Conservation (phyloP, 2,329 filamentous ascomycete species). For the Pseudocercospora fuligena region DNA sequence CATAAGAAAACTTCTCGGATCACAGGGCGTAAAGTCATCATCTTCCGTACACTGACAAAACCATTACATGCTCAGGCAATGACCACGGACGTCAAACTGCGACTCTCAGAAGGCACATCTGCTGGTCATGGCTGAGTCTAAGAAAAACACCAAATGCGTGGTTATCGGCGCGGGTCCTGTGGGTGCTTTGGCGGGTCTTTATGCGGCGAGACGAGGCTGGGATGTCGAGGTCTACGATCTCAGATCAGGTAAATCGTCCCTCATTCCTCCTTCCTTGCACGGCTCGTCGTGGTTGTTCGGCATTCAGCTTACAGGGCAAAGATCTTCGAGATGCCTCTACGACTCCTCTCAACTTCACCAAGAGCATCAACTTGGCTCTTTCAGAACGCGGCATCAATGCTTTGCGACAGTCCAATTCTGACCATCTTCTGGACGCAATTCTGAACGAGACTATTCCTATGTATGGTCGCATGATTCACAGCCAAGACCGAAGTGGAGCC, state of each 20-base stretch:
- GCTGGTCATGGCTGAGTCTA: constrained; percentile 25
- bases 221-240: constrained; percentile 94
- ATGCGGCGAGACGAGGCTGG: constrained; percentile 85
- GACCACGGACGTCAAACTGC: constrained; percentile 21
- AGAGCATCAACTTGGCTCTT: constrained; percentile 96
- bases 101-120: constrained; percentile 21
- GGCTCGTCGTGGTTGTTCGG: neutral
- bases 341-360: constrained; percentile 89
- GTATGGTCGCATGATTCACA: constrained; percentile 95
- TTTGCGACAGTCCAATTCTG: constrained; percentile 70
- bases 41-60: neutral
- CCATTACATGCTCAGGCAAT: constrained; percentile 16
- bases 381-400: constrained; percentile 94
- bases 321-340: constrained; percentile 85
- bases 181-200: constrained; percentile 87
- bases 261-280: neutral
- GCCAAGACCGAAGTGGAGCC: constrained; percentile 65
- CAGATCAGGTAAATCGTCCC: constrained; percentile 72
- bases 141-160: constrained; percentile 49
- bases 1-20: constrained; percentile 3
- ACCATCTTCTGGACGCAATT: constrained; percentile 73
- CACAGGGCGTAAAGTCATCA: constrained; percentile 17
- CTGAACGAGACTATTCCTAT: constrained; percentile 84
- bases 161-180: constrained; percentile 93
- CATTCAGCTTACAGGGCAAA: constrained; percentile 46